These are phyloP conservation scores for Cercospora brassicicola DNA, from an alignment of 2,329 filamentous ascomycete genomes.

Conservation along the genomic window DNA sequence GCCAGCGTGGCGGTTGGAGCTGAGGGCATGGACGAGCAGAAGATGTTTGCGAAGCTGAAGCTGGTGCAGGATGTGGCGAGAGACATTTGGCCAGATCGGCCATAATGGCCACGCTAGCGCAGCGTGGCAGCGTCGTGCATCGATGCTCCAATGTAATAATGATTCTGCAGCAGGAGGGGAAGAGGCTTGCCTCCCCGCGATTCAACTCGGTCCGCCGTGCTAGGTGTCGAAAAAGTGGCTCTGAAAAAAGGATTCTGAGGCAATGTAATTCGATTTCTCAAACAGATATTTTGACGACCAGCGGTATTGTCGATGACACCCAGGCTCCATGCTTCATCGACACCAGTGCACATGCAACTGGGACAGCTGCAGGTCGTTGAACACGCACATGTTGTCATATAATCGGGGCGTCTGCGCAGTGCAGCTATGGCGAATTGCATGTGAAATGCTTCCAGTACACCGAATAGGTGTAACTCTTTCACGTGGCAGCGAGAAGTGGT, in stretches of 20 bases:
- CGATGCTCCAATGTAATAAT: background rate
- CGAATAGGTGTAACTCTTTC: background rate
- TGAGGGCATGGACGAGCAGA: conserved; percentile 42
- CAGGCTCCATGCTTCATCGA: background rate
- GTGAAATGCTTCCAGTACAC: background rate
- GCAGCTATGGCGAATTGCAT: background rate
- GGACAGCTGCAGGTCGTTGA: background rate
- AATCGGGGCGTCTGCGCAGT: background rate
- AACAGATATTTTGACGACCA: background rate
- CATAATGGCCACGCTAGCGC: conserved; percentile 20
- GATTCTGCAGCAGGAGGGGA: conserved; percentile 8
- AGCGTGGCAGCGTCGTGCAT: background rate
- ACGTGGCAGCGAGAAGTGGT: conserved; percentile 4
- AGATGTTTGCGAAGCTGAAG: conserved; percentile 43
- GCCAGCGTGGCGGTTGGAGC: conserved; percentile 41
- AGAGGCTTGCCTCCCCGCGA: conserved; percentile 1
- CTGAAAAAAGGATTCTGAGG: background rate
- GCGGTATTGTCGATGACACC: background rate
- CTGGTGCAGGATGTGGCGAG: conserved; percentile 41
- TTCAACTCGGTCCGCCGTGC: conserved; percentile 12
- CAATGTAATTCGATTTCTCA: background rate
- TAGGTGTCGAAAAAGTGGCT: background rate
- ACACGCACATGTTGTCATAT: background rate
- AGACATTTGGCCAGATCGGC: conserved; percentile 40
- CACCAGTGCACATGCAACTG: background rate